Conservation (phyloP, 2,329 filamentous ascomycete genomes). For the Bipolaris oryzae region DNA sequence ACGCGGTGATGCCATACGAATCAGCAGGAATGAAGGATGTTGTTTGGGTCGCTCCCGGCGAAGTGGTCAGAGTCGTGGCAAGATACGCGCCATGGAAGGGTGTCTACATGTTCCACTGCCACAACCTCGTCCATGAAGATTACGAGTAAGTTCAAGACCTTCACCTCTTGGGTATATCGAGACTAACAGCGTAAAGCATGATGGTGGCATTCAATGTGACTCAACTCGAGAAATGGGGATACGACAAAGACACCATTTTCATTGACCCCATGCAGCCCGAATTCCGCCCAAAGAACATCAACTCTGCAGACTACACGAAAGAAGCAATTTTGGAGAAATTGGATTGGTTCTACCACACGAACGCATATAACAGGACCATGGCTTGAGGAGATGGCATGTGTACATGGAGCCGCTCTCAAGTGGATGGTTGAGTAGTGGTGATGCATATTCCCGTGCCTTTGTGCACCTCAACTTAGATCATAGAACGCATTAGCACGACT, state of each 20-base stretch:
- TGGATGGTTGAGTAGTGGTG: neutral
- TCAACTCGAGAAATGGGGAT: constrained; percentile 42
- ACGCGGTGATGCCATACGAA: constrained; percentile 59
- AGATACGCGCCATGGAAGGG: constrained; percentile 53
- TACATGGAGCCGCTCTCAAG: neutral
- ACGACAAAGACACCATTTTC: constrained; percentile 39
- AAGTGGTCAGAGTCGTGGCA: constrained; percentile 44
- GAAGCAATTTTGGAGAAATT: constrained; percentile 38
- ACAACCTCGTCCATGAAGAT: constrained; percentile 56
- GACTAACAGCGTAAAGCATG: constrained; percentile 38
- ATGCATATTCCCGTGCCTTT: neutral
- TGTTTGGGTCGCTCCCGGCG: constrained; percentile 60
- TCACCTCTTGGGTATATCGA: no score
- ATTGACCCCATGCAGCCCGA: constrained; percentile 40
- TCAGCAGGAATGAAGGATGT: constrained; percentile 63
- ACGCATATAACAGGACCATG: constrained; percentile 36
- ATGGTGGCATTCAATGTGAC: constrained; percentile 54
- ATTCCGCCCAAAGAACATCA: constrained; percentile 36
- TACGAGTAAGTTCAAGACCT: constrained; percentile 36
- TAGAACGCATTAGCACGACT: neutral
- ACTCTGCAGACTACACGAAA: constrained; percentile 31
- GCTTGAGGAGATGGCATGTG: neutral
- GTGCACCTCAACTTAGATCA: neutral
- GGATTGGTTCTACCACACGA: constrained; percentile 37
- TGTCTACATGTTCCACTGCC: constrained; percentile 56